These are phyloP conservation scores for Paramecium primaurelia DNA, from an alignment of 73 alveolate species.

Conservation along the genomic window DNA sequence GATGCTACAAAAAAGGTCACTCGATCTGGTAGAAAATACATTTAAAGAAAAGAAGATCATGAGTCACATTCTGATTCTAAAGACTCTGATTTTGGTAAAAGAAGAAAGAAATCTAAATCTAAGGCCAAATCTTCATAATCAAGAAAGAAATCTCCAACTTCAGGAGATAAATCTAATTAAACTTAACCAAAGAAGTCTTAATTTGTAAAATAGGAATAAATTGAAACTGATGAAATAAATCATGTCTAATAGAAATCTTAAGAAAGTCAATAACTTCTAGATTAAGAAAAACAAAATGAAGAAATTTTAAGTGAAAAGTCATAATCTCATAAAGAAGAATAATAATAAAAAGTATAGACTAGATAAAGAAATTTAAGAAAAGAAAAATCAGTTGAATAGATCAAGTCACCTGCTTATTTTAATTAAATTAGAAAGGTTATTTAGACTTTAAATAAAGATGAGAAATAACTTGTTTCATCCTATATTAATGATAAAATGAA, in stretches of 20 bases:
- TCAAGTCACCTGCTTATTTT: neutral
- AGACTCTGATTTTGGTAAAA: neutral
- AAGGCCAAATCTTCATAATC: neutral
- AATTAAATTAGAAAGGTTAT: neutral
- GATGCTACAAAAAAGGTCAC: neutral
- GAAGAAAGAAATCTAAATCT: neutral
- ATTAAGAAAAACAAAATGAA: neutral
- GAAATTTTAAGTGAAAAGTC: neutral
- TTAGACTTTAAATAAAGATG: neutral
- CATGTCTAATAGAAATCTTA: neutral
- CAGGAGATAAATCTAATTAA: neutral
- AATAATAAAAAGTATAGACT: neutral
- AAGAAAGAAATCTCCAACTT: neutral
- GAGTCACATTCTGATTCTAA: neutral
- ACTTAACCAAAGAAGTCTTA: neutral
- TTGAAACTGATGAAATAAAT: neutral
- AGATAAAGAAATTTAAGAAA: neutral
- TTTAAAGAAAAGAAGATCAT: neutral
- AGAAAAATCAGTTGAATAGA: neutral
- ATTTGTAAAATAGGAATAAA: neutral
- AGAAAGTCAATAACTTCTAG: neutral
- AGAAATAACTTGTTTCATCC: neutral
- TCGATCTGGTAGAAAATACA: neutral
- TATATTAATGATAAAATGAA: neutral
- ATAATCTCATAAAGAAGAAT: neutral